Evolutionary conservation across 352 stramenopile species (phyloP), one percentile per base, ranked within the genome.

Genomic region (Globisporangium takayamanum): DNA sequence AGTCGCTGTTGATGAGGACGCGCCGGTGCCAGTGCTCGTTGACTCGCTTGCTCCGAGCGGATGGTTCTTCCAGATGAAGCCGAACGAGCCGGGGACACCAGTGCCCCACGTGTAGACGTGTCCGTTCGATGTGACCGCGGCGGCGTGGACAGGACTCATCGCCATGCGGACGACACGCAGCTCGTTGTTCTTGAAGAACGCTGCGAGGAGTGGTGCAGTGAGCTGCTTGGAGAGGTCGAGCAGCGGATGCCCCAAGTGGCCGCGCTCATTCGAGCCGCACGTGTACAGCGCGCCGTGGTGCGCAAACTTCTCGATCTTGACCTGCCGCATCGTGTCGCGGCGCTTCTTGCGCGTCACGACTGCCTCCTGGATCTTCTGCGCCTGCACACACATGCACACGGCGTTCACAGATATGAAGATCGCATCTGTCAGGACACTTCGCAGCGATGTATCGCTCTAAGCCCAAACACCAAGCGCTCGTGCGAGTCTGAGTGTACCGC

Each of bases 161-260:
- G 72, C 67, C 10, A 73, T 69, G 11, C 53, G 50, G 2, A 81
- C 64, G 28, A 91, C 77, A 0, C 81, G 77, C 36, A 88, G 48
- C 55, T 91, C 81, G 48, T 76, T 85, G 56, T 87, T 79, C 55
- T 88, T 88, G 65, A 91, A 91, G 63, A 80, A 87, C 4, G 70
- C 56, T 0, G 70, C 59, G 20, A 89, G 57, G 16, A 85, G 52
- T 3, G 81, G 81, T 1, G 74, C 70, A 0, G 67, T 59, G 18
- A 84, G 63, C 1, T 72, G 52, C 30, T 66, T 68, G 0, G 70
- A 57, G 14, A 77, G 47, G 10, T 88, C 78, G 14, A 87, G 56
- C 37, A 64, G 55, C 33, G 73, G 62, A 46, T 89, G 77, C 0
- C 71, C 78, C 5, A 91, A 60, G 20, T 88, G 76, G 0, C 77